Percentiles rank a stretch among this genome's conserved stretches.
Evolutionary conservation across 495 filamentous ascomycete genomes (phyloP).

Genomic region (Letharia columbiana): DNA sequence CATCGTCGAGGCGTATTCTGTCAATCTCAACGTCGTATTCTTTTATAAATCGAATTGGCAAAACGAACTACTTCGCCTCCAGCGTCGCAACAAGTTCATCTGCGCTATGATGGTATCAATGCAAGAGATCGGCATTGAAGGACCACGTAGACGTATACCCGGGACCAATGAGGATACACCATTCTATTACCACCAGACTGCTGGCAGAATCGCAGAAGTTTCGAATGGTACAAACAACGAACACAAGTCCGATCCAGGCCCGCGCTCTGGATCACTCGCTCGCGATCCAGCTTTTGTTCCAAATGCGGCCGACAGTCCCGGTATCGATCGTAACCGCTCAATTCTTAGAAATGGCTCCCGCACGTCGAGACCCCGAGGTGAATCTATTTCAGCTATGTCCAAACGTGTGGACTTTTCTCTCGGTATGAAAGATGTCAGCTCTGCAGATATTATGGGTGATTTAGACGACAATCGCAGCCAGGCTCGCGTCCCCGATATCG

Average conservation of each 20-base stretch:
- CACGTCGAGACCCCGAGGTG: constrained; percentile 43
- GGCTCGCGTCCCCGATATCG: constrained; percentile 32
- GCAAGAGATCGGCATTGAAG: constrained; percentile 79
- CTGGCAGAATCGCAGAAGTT: constrained; percentile 4
- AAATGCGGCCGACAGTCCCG: constrained; percentile 20
- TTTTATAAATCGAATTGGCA: constrained; percentile 96
- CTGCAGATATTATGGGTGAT: constrained; percentile 57
- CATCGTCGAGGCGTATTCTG: constrained; percentile 54
- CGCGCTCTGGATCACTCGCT: constrained; percentile 15
- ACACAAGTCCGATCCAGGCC: constrained; percentile 13
- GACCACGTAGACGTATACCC: constrained; percentile 67
- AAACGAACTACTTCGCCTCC: constrained; percentile 84
- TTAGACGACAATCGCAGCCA: constrained; percentile 50
- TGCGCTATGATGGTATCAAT: constrained; percentile 86
- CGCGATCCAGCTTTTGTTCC: constrained; percentile 10
- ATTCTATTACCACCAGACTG: constrained; percentile 46
- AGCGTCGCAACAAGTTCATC: constrained; percentile 89
- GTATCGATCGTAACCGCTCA: constrained; percentile 35
- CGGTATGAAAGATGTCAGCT: constrained; percentile 53
- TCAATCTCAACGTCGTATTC: constrained; percentile 91
- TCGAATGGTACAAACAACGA: constrained; percentile 10
- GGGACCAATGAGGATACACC: constrained; percentile 53
- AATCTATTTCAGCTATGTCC: constrained; percentile 45
- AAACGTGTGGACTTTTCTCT: constrained; percentile 70
- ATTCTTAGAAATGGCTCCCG: constrained; percentile 46